A percentile compares a stretch with the other conserved stretches of the same genome.
phyloP scores from a whole-genome alignment of 768 basidiomycete genomes.

The Hemileccinum rubropunctum region DNA sequence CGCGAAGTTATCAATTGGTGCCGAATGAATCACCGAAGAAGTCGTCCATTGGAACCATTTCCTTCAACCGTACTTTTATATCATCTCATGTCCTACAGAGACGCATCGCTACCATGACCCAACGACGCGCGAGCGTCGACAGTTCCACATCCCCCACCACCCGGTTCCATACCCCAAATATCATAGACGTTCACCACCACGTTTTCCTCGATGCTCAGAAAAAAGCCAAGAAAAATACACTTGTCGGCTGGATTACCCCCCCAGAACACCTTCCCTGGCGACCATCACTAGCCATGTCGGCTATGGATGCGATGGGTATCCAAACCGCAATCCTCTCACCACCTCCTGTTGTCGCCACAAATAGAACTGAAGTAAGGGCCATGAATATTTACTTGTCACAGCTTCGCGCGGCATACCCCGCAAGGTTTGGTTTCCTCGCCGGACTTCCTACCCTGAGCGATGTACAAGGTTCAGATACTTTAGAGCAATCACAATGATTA shows the following conservation, averaged over 20 bases:
- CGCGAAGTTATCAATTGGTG: slow-evolving; percentile 11
- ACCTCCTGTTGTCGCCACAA: slow-evolving; percentile 51
- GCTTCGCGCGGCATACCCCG: slow-evolving; percentile 48
- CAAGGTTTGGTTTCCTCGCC: slow-evolving; percentile 69
- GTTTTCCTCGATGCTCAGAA: slow-evolving; percentile 55
- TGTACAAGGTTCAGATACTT: slow-evolving; percentile 44
- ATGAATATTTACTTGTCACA: slow-evolving; percentile 48
- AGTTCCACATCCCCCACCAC: neutral
- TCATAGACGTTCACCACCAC: slow-evolving; percentile 76
- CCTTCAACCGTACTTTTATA: neutral
- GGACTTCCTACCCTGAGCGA: slow-evolving; percentile 62
- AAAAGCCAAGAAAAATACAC: slow-evolving; percentile 43
- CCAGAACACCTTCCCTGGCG: slow-evolving; percentile 65
- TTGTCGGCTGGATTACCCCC: slow-evolving; percentile 63
- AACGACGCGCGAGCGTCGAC: neutral
- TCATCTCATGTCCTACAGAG: neutral
- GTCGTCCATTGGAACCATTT: neutral
- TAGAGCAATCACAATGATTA: neutral
- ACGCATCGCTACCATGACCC: slow-evolving; percentile 13
- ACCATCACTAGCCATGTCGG: slow-evolving; percentile 52
- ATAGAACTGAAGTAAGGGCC: slow-evolving; percentile 40
- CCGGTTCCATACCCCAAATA: slow-evolving; percentile 4
- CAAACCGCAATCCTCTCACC: slow-evolving; percentile 65
- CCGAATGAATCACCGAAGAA: slow-evolving; percentile 17
- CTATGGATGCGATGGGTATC: slow-evolving; percentile 60